Percentiles rank a stretch among this genome's conserved stretches.
These are phyloP conservation scores for Microsporum ferrugineum DNA, from an alignment of 2,329 filamentous ascomycete species.

Conservation along the genomic window DNA sequence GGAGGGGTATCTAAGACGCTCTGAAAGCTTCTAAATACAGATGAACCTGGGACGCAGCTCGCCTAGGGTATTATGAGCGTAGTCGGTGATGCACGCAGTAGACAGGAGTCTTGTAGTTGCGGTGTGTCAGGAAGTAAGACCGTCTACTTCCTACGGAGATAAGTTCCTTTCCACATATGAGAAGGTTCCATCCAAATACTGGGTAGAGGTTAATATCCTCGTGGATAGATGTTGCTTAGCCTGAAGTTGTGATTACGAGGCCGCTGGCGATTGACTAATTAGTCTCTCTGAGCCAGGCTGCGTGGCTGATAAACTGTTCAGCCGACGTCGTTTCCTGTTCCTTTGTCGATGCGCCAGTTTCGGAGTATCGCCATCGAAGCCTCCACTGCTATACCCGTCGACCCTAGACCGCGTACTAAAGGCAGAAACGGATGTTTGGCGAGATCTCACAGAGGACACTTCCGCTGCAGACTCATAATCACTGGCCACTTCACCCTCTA, in stretches of 20 bases:
- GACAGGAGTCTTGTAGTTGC: neutral
- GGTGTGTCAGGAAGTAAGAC: neutral
- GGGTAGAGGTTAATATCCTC: neutral
- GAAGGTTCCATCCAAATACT: neutral
- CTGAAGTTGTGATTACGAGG: neutral
- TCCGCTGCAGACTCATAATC: slow-evolving; percentile 8
- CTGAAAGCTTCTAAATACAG: no score
- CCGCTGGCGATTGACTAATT: neutral
- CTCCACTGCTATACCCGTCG: neutral
- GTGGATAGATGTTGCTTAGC: neutral
- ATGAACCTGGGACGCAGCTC: no score
- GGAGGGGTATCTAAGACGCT: no score
- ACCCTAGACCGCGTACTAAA: neutral
- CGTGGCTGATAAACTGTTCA: neutral
- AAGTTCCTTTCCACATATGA: neutral
- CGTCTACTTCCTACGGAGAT: neutral
- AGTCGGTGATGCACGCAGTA: neutral
- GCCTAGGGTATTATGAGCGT: no score
- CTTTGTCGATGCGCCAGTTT: neutral
- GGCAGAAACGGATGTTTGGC: neutral
- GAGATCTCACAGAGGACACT: neutral
- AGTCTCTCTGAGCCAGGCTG: neutral
- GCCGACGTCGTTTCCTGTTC: slow-evolving; percentile 4
- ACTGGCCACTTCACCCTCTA: slow-evolving; percentile 36
- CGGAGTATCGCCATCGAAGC: neutral